Conservation (phyloP, 331 rosid species). For the Acacia pycnantha region DNA sequence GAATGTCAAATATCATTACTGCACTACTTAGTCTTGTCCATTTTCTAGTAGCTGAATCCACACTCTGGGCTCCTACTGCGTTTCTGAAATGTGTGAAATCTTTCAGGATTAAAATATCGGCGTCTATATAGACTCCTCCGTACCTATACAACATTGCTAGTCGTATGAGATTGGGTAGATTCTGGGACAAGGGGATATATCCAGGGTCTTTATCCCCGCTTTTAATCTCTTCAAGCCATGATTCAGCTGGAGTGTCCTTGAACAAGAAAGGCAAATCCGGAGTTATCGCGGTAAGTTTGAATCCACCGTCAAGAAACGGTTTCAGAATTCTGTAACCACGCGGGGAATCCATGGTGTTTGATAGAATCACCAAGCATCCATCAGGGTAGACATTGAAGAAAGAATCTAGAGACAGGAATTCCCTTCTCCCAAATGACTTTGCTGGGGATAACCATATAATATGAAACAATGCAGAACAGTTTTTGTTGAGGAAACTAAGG, state of each 20-base stretch:
- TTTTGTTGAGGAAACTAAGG: slow-evolving; percentile 39
- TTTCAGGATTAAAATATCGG: slow-evolving; percentile 49
- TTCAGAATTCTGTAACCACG: slow-evolving; percentile 48
- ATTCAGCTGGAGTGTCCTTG: slow-evolving; percentile 52
- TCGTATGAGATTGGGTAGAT: slow-evolving; percentile 63
- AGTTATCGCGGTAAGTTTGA: slow-evolving; percentile 51
- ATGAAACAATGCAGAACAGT: slow-evolving; percentile 52
- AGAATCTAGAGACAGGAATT: slow-evolving; percentile 50
- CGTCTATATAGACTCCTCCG: slow-evolving; percentile 62
- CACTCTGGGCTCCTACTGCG: slow-evolving; percentile 60
- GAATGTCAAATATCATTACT: slow-evolving; percentile 56
- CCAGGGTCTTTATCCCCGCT: slow-evolving; percentile 64
- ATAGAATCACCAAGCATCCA: slow-evolving; percentile 53
- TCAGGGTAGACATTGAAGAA: slow-evolving; percentile 43
- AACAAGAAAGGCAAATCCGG: slow-evolving; percentile 69
- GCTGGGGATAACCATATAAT: slow-evolving; percentile 67
- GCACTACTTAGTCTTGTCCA: slow-evolving; percentile 64
- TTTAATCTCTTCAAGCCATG: slow-evolving; percentile 55
- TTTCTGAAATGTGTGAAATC: slow-evolving; percentile 50
- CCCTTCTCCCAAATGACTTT: slow-evolving; percentile 47
- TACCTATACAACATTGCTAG: slow-evolving; percentile 56
- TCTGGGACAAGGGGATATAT: slow-evolving; percentile 55
- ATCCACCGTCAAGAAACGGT: slow-evolving; percentile 47
- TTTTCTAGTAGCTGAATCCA: slow-evolving; percentile 30
- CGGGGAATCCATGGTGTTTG: slow-evolving; percentile 53